Percentiles rank a stretch among this genome's conserved stretches.
Conservation (phyloP, 2,329 filamentous ascomycete genomes). For the Apiospora hydei region DNA sequence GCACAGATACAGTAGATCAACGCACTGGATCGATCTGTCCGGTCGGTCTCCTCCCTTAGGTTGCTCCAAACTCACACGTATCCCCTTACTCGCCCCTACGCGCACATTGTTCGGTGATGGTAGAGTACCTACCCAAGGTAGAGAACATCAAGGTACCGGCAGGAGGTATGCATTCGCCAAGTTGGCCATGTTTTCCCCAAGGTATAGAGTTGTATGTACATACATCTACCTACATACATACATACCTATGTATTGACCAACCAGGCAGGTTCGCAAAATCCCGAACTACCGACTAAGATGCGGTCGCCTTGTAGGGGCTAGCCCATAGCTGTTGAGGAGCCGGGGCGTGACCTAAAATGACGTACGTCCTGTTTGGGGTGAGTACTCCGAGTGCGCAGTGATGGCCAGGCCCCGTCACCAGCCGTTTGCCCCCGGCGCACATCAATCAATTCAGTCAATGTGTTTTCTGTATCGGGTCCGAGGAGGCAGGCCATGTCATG, state of each 20-base stretch:
- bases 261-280: neutral
- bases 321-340: neutral
- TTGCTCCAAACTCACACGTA: neutral
- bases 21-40: neutral
- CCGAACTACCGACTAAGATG: neutral
- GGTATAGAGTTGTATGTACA: neutral
- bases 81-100: constrained; percentile 4
- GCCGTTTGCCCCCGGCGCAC: neutral
- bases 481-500: neutral
- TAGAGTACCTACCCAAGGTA: neutral
- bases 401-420: neutral
- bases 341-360: constrained; percentile 19
- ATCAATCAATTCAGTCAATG: neutral
- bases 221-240: neutral
- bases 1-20: neutral
- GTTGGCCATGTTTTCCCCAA: neutral
- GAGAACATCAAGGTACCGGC: neutral
- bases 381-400: neutral
- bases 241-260: no score
- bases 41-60: neutral
- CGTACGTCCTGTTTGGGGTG: constrained; percentile 3
- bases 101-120: neutral
- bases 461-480: neutral
- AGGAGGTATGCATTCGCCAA: neutral
- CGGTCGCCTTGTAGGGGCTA: neutral